Evolutionary conservation across 73 alveolate species (phyloP).

Genomic region (Paramecium sexaurelia): DNA sequence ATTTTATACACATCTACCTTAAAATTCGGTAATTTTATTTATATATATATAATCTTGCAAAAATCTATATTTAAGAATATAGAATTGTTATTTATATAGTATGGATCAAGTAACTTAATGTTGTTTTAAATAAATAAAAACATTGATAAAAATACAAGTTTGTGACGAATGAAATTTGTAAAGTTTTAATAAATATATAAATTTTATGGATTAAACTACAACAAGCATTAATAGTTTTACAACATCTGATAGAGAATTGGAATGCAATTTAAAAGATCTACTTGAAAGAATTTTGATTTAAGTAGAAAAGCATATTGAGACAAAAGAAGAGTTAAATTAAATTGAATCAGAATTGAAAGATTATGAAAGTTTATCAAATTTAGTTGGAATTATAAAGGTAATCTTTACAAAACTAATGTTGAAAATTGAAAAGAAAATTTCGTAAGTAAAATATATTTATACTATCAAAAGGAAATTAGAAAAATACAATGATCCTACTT

Average conservation of each 20-base stretch:
- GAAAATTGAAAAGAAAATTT: constrained; percentile 29
- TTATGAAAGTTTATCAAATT: constrained; percentile 21
- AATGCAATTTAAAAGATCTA: background rate
- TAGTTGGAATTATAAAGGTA: background rate
- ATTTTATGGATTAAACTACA: background rate
- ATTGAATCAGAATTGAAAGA: background rate
- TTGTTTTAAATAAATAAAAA: no score
- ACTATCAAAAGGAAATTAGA: constrained; percentile 6
- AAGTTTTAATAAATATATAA: no score
- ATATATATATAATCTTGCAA: no score
- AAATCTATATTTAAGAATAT: background rate
- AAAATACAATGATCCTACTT: background rate
- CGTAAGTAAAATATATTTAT: constrained; percentile 14
- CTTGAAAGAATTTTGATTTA: background rate
- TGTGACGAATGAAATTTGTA: no score
- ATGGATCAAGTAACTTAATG: no score
- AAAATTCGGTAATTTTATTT: background rate
- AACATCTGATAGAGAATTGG: background rate
- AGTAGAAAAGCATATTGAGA: background rate
- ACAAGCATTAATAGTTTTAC: background rate
- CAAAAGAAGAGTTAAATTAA: constrained; percentile 32
- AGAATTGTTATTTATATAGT: background rate
- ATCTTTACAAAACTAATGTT: background rate
- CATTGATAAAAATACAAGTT: background rate
- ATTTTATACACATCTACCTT: background rate